These are phyloP conservation scores for Vanilla planifolia DNA, from an alignment of 106 monocot species.

Conservation along the genomic window DNA sequence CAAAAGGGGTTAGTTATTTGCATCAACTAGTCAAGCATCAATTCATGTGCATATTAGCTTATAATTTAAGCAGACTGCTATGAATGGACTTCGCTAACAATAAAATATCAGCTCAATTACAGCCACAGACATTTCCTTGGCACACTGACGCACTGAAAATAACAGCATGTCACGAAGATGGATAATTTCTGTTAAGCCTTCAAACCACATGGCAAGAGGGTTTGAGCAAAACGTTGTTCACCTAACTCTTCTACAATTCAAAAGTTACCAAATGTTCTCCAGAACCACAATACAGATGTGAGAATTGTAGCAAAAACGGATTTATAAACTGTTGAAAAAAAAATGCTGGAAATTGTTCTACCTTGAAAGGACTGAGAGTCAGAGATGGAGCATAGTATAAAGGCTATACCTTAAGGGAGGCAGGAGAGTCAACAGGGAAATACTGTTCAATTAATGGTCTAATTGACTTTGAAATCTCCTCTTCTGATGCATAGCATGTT, in stretches of 20 bases:
- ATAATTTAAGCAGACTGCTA: too few species aligned
- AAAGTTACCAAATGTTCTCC: too few species aligned
- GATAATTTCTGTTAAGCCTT: neutral
- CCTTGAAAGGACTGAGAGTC: neutral
- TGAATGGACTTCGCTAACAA: slow-evolving; percentile 1
- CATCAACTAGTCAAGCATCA: too few species aligned
- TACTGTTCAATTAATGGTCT: slow-evolving; percentile 65
- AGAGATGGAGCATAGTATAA: neutral
- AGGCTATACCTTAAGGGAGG: slow-evolving; percentile 60
- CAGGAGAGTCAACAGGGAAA: slow-evolving; percentile 56
- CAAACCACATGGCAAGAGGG: neutral
- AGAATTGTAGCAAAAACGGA: too few species aligned
- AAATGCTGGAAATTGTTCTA: slow-evolving; percentile 1
- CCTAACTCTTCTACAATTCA: too few species aligned
- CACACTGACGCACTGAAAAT: too few species aligned
- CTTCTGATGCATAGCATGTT: slow-evolving; percentile 91
- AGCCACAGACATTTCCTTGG: neutral
- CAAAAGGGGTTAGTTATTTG: too few species aligned
- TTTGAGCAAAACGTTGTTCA: neutral
- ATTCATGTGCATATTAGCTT: too few species aligned
- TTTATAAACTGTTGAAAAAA: slow-evolving; percentile 1
- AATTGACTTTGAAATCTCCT: slow-evolving; percentile 85
- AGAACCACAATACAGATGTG: too few species aligned
- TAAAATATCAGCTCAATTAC: neutral
- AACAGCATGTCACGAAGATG: too few species aligned